Base-by-base conservation (phyloP, 495 filamentous ascomycete species). In the Trichoderma orchidacearum region DNA sequence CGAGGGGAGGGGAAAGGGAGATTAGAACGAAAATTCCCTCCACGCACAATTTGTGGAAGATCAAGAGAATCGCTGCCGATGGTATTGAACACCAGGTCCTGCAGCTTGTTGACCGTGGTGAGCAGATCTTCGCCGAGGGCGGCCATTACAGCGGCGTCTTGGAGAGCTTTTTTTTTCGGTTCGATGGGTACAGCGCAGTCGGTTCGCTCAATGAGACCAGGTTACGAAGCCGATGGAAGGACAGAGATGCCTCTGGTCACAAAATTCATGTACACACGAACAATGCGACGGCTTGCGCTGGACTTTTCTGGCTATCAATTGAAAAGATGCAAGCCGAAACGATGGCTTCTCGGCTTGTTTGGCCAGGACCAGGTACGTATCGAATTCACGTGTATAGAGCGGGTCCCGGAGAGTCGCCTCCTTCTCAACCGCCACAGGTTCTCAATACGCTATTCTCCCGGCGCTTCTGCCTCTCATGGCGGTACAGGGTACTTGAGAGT, bases 31-130 rank as follows among this genome's bases (percentile, higher is more conserved):
- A 5, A 29, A 54, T 60, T 36, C 54, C 66, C 60, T 53, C 59
- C 60, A 73, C 85, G 69, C 84, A 97, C 93, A 75, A 99, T 99
- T 70, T 99, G 93, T 54, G 93, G 93, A 36, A 99, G 72, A 72
- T 99, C 93, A 55, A 99, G 81, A 32, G 91, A 96, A 68, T 99
- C 93, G 73, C 93, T 96, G 67, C 93, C 94, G 67, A 98, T 98
- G 54, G 94, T 98, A 75, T 98, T 97, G 75, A 98, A 97, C 57
- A 98, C 93, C 65, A 99, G 72, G 72, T 99, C 93, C 66, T 98
- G 94, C 59, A 98, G 79, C 74, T 91, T 92, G 74, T 98, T 97
- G 68, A 97, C 93, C 52, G 86, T 91, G 56, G 80, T 80, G 66
- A 98, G 79, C 67, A 98, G 75, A 68, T 96, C 90, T 64, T 98